A percentile compares a stretch with the other conserved stretches of the same genome.
These are phyloP conservation scores for Austroboletus olivaceoglutinosus DNA, from an alignment of 1,284 basidiomycete species.

Conservation along the genomic window DNA sequence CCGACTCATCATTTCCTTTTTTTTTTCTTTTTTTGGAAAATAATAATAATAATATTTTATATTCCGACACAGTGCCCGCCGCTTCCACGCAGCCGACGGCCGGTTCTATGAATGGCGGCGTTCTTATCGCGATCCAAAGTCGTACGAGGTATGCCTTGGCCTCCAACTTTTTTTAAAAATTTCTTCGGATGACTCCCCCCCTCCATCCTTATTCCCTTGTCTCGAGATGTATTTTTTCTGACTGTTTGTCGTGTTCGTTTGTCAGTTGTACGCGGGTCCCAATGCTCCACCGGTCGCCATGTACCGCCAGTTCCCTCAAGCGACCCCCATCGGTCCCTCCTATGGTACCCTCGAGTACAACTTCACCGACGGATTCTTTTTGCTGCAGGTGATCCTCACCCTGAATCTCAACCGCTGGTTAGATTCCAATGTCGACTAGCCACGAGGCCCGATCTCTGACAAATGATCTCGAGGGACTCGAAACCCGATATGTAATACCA, in stretches of 20 bases:
- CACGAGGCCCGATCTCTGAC: no score
- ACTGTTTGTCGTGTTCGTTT: not conserved
- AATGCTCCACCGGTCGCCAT: slow-evolving; percentile 49
- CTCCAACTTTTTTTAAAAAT: no score
- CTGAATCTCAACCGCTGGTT: slow-evolving; percentile 73
- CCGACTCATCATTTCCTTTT: no score
- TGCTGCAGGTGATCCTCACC: slow-evolving; percentile 62
- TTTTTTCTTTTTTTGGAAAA: not conserved
- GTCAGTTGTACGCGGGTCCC: slow-evolving; percentile 47
- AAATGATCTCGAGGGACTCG: slow-evolving; percentile 1
- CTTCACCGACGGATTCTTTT: slow-evolving; percentile 56
- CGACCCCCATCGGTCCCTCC: slow-evolving; percentile 59
- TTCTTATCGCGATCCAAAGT: slow-evolving; percentile 41
- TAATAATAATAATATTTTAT: not conserved
- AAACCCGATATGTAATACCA: slow-evolving; percentile 7
- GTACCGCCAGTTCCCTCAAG: slow-evolving; percentile 52
- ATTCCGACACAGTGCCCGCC: slow-evolving; percentile 47
- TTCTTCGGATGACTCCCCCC: not conserved
- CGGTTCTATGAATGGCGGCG: slow-evolving; percentile 62
- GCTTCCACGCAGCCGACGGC: slow-evolving; percentile 54
- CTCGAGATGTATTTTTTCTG: not conserved
- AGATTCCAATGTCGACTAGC: slow-evolving; percentile 51
- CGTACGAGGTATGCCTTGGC: slow-evolving; percentile 53
- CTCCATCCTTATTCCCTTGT: not conserved
- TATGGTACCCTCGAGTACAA: slow-evolving; percentile 62